These are phyloP conservation scores for Trichoderma sp. DNA, from an alignment of 2,329 filamentous ascomycete genomes.

Conservation along the genomic window DNA sequence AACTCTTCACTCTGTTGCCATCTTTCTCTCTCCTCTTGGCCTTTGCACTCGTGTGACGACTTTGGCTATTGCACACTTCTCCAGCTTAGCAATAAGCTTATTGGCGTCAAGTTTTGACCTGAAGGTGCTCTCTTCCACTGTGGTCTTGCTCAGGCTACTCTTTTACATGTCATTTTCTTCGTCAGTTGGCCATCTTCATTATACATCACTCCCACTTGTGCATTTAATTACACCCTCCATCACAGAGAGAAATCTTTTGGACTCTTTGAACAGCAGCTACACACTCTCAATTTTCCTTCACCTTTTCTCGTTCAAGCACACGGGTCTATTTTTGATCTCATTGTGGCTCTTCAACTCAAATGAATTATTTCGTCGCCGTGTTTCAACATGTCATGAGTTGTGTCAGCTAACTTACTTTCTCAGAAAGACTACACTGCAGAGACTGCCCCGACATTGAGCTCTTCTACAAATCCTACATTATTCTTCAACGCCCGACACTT, in stretches of 20 bases:
- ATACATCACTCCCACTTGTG: not conserved
- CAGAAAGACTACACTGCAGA: not conserved
- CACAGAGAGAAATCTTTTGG: not conserved
- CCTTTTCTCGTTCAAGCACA: not conserved
- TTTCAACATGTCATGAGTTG: not conserved
- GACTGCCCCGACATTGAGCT: not conserved
- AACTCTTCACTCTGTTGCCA: not conserved
- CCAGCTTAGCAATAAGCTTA: not conserved
- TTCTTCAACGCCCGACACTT: not conserved
- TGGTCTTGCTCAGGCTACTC: not conserved
- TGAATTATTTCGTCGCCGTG: not conserved
- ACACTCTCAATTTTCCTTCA: not conserved
- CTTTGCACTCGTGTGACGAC: not conserved
- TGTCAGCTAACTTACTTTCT: not conserved
- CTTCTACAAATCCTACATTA: not conserved
- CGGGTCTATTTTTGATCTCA: not conserved
- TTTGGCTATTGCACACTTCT: not conserved
- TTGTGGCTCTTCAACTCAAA: not conserved
- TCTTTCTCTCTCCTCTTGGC: not conserved
- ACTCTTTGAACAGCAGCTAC: not conserved
- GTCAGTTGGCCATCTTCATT: not conserved
- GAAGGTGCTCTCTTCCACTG: not conserved
- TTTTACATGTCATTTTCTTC: not conserved
- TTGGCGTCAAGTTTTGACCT: not conserved
- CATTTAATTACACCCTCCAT: not conserved